Conservation (phyloP, 2,329 filamentous ascomycete species). For the Aspergillus costaricaensis region DNA sequence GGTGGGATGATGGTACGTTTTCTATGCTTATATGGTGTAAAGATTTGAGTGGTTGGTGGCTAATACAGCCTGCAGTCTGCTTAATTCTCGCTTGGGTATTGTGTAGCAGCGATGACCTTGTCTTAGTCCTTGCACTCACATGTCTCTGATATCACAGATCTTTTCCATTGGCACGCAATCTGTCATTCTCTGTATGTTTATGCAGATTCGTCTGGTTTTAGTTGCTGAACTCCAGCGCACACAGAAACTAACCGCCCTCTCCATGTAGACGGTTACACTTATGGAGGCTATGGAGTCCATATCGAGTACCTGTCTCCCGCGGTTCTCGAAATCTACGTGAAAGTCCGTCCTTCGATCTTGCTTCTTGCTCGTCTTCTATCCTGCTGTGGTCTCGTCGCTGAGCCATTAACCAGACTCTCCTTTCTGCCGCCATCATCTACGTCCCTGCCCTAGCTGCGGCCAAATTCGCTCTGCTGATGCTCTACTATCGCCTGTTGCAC, state of each 20-base stretch:
- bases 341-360: conserved; percentile 9
- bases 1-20: conserved; percentile 26
- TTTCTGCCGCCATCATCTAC: conserved; percentile 25
- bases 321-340: conserved; percentile 20
- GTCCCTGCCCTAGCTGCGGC: conserved; percentile 26
- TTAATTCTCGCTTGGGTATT: conserved; percentile 27
- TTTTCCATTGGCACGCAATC: conserved; percentile 21
- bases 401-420: conserved; percentile 14
- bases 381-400: background rate
- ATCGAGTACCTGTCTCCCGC: conserved; percentile 23
- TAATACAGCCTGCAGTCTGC: conserved; percentile 19
- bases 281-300: conserved; percentile 25
- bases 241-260: background rate
- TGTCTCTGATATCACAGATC: conserved; percentile 6
- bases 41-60: background rate
- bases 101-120: background rate
- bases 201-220: background rate
- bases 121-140: background rate
- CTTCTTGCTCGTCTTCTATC: no score
- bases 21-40: no score
- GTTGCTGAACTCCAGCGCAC: no score
- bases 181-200: conserved; percentile 16
- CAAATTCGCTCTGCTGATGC: conserved; percentile 27
- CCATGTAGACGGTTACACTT: conserved; percentile 18
- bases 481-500: conserved; percentile 26